Evolutionary conservation across 768 basidiomycete species (phyloP), one percentile per base, ranked within the genome.

Genomic region (Trametes maxima): DNA sequence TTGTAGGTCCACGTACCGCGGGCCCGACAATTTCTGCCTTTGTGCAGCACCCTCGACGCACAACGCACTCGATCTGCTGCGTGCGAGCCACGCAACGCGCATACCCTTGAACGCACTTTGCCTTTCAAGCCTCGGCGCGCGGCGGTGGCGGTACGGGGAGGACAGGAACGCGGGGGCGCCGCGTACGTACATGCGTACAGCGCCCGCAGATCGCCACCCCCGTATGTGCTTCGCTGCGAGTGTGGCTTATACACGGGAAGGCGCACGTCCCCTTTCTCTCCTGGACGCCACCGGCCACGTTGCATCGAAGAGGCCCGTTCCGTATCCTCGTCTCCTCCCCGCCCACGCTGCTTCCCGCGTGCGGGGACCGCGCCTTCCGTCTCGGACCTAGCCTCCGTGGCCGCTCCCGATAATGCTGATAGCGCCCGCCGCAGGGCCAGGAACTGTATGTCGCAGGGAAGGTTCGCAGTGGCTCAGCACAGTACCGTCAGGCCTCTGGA

Each of bases 221-320:
- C 8, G 22, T 19, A 17, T 24, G 17, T 7, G 24, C 25, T 25
- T 50, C 47, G 16, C 10, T 58, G 28, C 28, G 28, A 8, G 28
- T 33, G 39, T 50, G 40, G 57, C 57, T 35, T 28, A 19, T 33
- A 21, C 37, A 17, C 28, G 44, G 45, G 57, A 51, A 50, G 33
- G 46, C 62, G 56, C 51, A 43, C 5, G 17, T 17, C 10, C 39
- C 11, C 19, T 35, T 48, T 22, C 47, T 19, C 39, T 39, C 48
- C 40, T 17, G 8, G 49, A 46, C 39, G 59, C 54, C 52, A 46
- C 60, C 35, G 60, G 40, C 51, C 62, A 63, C 62, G 57, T 54
- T 63, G 56, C 47, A 42, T 39, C 62, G 8, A 13, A 47, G 62
- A 63, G 58, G 62, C 54, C 13, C 12, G 21, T 19, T 22, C 22